phyloP scores from a whole-genome alignment of 2,329 filamentous ascomycete species.

The Fusarium sp. region DNA sequence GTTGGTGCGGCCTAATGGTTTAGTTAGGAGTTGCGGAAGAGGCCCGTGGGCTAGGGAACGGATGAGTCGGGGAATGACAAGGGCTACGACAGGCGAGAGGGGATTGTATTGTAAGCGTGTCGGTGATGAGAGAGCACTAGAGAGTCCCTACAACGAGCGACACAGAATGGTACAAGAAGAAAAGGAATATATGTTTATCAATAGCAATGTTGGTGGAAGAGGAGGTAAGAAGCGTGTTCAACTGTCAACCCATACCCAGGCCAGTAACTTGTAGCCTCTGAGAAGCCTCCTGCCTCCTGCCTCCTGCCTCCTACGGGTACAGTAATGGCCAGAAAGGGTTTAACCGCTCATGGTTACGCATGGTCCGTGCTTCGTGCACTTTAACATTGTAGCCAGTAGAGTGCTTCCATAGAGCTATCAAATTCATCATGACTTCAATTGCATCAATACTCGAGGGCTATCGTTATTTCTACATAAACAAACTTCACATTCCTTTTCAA shows the following conservation, averaged over 20 bases:
- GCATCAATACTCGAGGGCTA: conserved; percentile 19
- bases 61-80: conserved; percentile 26
- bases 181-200: neutral
- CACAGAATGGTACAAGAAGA: neutral
- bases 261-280: conserved; percentile 16
- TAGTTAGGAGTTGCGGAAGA: conserved; percentile 34
- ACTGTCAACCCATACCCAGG: conserved; percentile 25
- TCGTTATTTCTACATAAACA: conserved; percentile 6
- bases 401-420: conserved; percentile 24
- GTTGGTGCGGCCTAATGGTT: conserved; percentile 27
- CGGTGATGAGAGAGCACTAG: neutral
- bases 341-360: conserved; percentile 1
- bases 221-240: conserved; percentile 27
- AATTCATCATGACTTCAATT: conserved; percentile 42
- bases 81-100: neutral
- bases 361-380: conserved; percentile 37
- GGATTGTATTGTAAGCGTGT: conserved; percentile 4
- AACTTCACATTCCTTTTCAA: neutral
- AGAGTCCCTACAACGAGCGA: neutral
- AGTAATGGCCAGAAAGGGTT: conserved; percentile 23
- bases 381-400: conserved; percentile 25
- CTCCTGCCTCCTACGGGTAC: conserved; percentile 14
- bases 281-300: conserved; percentile 33
- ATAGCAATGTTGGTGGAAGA: conserved; percentile 15
- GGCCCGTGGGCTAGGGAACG: conserved; percentile 30